These are phyloP conservation scores for Hemileccinum impolitum DNA, from an alignment of 768 basidiomycete genomes.

Conservation along the genomic window DNA sequence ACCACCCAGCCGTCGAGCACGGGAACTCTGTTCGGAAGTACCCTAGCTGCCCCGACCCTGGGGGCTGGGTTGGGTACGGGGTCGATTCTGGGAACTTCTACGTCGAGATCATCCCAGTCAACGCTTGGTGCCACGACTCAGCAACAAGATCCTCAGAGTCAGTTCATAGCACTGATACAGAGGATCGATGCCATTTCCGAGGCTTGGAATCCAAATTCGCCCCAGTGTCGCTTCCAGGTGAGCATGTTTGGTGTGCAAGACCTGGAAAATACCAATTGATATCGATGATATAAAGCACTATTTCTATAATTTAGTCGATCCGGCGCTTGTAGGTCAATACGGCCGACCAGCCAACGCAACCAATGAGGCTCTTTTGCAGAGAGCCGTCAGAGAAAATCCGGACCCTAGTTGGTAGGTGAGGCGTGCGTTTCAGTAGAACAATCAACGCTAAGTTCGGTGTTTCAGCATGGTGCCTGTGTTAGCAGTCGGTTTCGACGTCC, in stretches of 20 bases:
- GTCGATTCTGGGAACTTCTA: conserved; percentile 30
- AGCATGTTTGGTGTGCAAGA: not conserved
- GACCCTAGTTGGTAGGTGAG: conserved; percentile 64
- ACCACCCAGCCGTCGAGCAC: conserved; percentile 23
- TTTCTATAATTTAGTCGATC: conserved; percentile 84
- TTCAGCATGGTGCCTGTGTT: conserved; percentile 73
- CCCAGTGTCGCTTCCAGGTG: conserved; percentile 80
- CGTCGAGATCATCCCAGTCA: conserved; percentile 32
- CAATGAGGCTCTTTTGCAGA: conserved; percentile 73
- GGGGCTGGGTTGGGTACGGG: conserved; percentile 24
- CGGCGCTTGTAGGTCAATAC: conserved; percentile 59
- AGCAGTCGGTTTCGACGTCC: conserved; percentile 78
- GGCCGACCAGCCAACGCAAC: conserved; percentile 69
- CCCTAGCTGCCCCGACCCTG: conserved; percentile 32
- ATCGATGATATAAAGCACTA: conserved; percentile 47
- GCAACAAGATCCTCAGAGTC: conserved; percentile 58
- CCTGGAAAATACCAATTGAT: not conserved
- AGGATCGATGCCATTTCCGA: conserved; percentile 61
- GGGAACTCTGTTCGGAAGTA: conserved; percentile 36
- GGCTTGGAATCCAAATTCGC: conserved; percentile 69
- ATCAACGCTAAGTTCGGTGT: conserved; percentile 3
- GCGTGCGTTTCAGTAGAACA: not conserved
- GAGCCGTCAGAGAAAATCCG: conserved; percentile 77
- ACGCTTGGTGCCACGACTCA: conserved; percentile 37
- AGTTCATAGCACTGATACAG: conserved; percentile 51